These are phyloP conservation scores for Amanita rubescens DNA, from an alignment of 768 basidiomycete species.

Conservation along the genomic window DNA sequence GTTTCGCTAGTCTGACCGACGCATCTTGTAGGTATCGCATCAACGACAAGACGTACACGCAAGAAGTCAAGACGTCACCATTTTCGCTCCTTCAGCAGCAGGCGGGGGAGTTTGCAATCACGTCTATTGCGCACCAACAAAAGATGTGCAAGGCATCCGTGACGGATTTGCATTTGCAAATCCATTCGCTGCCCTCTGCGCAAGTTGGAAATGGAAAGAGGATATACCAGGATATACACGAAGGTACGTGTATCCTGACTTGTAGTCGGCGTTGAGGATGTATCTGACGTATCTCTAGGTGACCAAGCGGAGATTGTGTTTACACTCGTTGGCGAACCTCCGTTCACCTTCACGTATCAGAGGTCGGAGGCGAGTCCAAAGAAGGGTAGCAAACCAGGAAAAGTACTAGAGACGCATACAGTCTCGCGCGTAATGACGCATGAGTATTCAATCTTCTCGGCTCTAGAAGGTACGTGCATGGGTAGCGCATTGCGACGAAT, in stretches of 20 bases:
- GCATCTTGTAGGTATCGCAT: conserved; percentile 58
- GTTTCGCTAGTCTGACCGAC: not conserved
- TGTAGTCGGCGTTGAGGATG: not conserved
- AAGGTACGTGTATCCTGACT: conserved; percentile 46
- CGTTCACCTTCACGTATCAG: conserved; percentile 95
- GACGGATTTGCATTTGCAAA: conserved; percentile 60
- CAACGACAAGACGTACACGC: conserved; percentile 65
- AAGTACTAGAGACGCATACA: conserved; percentile 88
- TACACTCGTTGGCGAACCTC: conserved; percentile 83
- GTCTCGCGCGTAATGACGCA: conserved; percentile 69
- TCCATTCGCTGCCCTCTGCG: conserved; percentile 84
- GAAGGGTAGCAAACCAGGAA: conserved; percentile 64
- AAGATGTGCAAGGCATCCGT: conserved; percentile 85
- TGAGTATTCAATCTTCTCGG: conserved; percentile 88
- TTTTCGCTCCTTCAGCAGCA: conserved; percentile 82
- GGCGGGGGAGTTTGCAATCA: conserved; percentile 78
- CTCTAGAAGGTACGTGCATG: conserved; percentile 65
- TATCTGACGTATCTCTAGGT: conserved; percentile 32
- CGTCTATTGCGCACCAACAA: conserved; percentile 87
- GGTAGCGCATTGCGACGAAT: not conserved
- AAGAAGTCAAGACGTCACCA: conserved; percentile 71
- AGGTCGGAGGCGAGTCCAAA: conserved; percentile 62
- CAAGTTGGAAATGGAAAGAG: conserved; percentile 82
- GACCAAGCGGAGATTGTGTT: conserved; percentile 94
- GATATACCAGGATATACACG: conserved; percentile 80